Conservation (phyloP, 345 rosid species). For the Arabis alpina region DNA sequence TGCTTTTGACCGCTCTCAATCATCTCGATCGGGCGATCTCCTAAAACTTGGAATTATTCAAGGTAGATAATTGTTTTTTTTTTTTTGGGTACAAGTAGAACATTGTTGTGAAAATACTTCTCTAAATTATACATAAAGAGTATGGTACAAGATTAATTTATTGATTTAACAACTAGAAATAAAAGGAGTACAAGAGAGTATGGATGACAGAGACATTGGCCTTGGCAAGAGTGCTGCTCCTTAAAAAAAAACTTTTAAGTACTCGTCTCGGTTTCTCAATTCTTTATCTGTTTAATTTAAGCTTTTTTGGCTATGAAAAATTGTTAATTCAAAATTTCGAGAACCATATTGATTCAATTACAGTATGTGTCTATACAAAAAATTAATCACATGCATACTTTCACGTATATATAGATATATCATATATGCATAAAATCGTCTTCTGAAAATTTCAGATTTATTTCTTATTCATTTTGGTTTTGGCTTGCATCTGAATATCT, state of each 20-base stretch:
- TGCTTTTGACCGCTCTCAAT: too few relatives aligned
- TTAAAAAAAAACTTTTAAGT: background rate
- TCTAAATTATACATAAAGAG: background rate
- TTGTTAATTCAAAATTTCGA: background rate
- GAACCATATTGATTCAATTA: background rate
- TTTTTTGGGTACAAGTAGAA: too few relatives aligned
- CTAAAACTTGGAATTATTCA: too few relatives aligned
- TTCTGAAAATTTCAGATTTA: too few relatives aligned
- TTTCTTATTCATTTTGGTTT: too few relatives aligned
- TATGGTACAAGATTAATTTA: conserved; percentile 11
- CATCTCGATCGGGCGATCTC: too few relatives aligned
- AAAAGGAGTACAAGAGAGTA: conserved; percentile 21
- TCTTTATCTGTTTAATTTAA: background rate
- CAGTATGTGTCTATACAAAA: background rate
- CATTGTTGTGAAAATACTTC: too few relatives aligned
- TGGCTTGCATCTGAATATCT: too few relatives aligned
- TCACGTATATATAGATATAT: background rate
- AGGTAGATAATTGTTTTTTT: too few relatives aligned
- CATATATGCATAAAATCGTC: too few relatives aligned
- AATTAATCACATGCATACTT: background rate
- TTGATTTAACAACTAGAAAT: background rate
- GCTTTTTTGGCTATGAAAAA: background rate
- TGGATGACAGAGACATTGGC: conserved; percentile 38
- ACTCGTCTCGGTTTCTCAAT: conserved; percentile 18
- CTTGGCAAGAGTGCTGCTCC: conserved; percentile 38